phyloP scores from a whole-genome alignment of 306 rosid species.

The Quercus wislizeni region DNA sequence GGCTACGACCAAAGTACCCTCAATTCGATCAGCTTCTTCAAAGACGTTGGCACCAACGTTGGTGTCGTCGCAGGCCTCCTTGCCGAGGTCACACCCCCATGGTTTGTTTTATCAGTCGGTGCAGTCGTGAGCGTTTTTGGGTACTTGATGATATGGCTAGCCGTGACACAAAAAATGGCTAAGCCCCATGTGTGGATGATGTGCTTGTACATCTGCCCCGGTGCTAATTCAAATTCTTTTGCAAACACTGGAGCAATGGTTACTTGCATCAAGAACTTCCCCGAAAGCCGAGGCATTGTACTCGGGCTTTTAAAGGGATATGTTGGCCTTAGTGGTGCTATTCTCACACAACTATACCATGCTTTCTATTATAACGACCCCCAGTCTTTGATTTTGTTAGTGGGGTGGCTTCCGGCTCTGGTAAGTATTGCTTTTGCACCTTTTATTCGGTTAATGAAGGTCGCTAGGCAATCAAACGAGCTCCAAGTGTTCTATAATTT shows the following conservation, averaged over 20 bases:
- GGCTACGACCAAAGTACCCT: constrained; percentile 49
- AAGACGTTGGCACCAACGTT: constrained; percentile 34
- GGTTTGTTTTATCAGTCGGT: constrained; percentile 46
- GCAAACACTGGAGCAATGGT: constrained; percentile 74
- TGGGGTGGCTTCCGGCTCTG: constrained; percentile 75
- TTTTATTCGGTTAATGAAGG: constrained; percentile 49
- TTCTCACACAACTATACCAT: constrained; percentile 58
- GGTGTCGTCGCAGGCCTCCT: constrained; percentile 35
- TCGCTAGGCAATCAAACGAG: constrained; percentile 38
- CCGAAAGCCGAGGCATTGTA: constrained; percentile 56
- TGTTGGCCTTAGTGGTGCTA: constrained; percentile 75
- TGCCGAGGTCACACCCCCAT: constrained; percentile 38
- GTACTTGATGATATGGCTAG: constrained; percentile 82
- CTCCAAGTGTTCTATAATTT: constrained; percentile 61
- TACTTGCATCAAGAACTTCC: constrained; percentile 79
- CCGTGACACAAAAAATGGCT: constrained; percentile 36
- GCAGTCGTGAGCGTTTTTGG: constrained; percentile 59
- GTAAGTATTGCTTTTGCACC: constrained; percentile 46
- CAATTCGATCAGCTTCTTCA: constrained; percentile 40
- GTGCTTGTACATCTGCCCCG: constrained; percentile 67
- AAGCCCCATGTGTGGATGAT: constrained; percentile 64
- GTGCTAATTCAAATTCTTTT: constrained; percentile 71
- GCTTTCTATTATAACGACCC: constrained; percentile 57
- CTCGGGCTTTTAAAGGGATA: constrained; percentile 64
- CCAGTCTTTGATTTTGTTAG: constrained; percentile 48